Evolutionary conservation across 257 asterid species (phyloP).

Genomic region (Rehmannia glutinosa): DNA sequence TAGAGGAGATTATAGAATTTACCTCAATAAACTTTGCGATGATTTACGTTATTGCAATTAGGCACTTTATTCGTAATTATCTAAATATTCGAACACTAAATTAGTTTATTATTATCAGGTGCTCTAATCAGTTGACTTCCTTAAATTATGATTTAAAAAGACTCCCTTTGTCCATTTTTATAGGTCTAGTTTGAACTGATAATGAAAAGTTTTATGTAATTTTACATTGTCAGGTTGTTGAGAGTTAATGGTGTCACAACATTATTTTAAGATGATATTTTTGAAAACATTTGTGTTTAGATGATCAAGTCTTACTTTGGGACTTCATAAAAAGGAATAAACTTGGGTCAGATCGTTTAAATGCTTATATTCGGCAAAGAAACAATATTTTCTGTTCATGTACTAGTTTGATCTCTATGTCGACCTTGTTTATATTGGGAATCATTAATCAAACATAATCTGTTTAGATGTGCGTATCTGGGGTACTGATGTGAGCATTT

Average conservation of each 20-base stretch:
- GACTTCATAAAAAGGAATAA: neutral
- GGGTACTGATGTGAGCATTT: constrained; percentile 18
- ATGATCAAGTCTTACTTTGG: neutral
- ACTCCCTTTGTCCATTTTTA: neutral
- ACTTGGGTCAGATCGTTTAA: neutral
- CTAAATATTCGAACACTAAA: neutral
- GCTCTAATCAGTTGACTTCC: neutral
- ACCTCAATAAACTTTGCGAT: neutral
- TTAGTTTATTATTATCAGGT: neutral
- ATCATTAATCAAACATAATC: neutral
- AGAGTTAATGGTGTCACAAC: neutral
- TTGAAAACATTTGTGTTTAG: neutral
- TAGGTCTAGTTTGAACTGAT: neutral
- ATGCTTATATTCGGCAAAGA: neutral
- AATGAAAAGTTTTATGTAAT: neutral
- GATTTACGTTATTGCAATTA: neutral
- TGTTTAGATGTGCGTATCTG: constrained; percentile 4
- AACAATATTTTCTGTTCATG: neutral
- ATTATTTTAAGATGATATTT: neutral
- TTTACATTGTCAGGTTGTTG: neutral
- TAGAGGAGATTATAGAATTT: neutral
- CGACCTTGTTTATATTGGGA: constrained; percentile 8
- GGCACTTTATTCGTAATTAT: neutral
- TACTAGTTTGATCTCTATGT: constrained; percentile 11
- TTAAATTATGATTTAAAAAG: neutral